Evolutionary conservation across 1,284 basidiomycete genomes (phyloP).

Genomic region (Uromyces viciae-fabae): DNA sequence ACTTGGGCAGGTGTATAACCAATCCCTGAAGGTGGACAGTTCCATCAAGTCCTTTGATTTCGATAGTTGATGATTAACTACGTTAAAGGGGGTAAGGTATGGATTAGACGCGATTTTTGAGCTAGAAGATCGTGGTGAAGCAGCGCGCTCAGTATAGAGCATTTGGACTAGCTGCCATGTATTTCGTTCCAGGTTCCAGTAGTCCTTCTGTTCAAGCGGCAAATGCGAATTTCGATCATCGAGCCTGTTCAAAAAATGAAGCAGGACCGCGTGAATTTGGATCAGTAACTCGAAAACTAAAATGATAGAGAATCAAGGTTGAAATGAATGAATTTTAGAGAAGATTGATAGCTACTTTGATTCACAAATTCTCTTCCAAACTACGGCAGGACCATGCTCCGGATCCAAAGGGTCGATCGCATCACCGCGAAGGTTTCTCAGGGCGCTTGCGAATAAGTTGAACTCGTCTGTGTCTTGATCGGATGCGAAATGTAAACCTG

Average conservation of each 20-base stretch:
- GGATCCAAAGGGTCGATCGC: conserved; percentile 33
- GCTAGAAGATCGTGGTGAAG: background rate
- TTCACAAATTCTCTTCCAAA: conserved; percentile 41
- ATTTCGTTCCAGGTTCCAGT: conserved; percentile 68
- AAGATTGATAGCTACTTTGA: conserved; percentile 21
- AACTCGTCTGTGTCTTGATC: conserved; percentile 31
- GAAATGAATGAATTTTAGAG: background rate
- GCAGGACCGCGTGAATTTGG: background rate
- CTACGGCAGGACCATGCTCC: conserved; percentile 39
- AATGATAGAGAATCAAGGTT: background rate
- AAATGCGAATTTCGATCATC: conserved; percentile 29
- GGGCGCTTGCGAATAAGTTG: conserved; percentile 33
- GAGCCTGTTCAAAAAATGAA: background rate
- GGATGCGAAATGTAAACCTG: background rate
- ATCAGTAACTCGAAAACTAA: background rate
- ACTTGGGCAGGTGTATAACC: conserved; percentile 71
- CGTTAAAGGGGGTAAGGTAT: conserved; percentile 62
- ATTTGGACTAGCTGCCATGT: conserved; percentile 76
- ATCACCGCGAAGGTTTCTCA: conserved; percentile 22
- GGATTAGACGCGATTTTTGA: background rate
- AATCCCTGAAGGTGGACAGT: conserved; percentile 69
- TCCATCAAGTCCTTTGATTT: conserved; percentile 64
- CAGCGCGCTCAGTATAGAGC: conserved; percentile 56
- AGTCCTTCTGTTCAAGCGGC: conserved; percentile 54
- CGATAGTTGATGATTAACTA: conserved; percentile 68